phyloP scores from a whole-genome alignment of 139 green algal species.

The Nannochloris sp. region DNA sequence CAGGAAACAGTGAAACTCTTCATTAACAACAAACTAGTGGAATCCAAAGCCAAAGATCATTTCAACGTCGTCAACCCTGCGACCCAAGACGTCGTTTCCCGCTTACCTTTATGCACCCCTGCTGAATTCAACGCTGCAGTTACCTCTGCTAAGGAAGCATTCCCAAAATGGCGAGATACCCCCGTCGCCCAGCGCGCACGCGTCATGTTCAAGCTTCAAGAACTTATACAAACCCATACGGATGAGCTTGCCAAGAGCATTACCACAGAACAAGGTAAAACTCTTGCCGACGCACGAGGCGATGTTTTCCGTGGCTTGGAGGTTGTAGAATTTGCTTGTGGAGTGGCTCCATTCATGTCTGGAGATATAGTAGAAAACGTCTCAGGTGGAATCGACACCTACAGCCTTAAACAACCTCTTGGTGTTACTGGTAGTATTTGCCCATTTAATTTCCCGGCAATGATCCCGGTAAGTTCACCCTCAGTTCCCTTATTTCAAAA shows the following conservation, averaged over 20 bases:
- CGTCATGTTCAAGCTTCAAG: constrained; percentile 87
- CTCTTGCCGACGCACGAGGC: constrained; percentile 79
- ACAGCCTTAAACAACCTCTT: constrained; percentile 83
- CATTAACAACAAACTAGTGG: constrained; percentile 70
- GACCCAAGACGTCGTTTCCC: constrained; percentile 79
- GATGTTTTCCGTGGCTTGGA: constrained; percentile 95
- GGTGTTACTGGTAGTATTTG: constrained; percentile 90
- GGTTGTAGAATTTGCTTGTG: constrained; percentile 88
- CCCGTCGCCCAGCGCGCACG: constrained; percentile 64
- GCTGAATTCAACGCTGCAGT: constrained; percentile 88
- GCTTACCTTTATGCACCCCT: constrained; percentile 64
- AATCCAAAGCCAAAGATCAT: constrained; percentile 53
- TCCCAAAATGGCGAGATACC: constrained; percentile 69
- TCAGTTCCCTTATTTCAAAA: no score
- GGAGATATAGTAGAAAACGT: constrained; percentile 88
- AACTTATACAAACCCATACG: constrained; percentile 81
- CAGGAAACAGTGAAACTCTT: constrained; percentile 43
- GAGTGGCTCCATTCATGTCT: constrained; percentile 59
- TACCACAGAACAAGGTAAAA: constrained; percentile 94
- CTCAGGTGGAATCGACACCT: constrained; percentile 87
- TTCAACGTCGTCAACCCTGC: constrained; percentile 75
- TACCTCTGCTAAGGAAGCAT: constrained; percentile 64
- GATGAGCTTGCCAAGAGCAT: constrained; percentile 79
- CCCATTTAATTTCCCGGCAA: constrained; percentile 97
- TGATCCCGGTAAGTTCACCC: no score